Base-by-base conservation (phyloP, 2,329 filamentous ascomycete species). In the Penicillium brevicompactum region DNA sequence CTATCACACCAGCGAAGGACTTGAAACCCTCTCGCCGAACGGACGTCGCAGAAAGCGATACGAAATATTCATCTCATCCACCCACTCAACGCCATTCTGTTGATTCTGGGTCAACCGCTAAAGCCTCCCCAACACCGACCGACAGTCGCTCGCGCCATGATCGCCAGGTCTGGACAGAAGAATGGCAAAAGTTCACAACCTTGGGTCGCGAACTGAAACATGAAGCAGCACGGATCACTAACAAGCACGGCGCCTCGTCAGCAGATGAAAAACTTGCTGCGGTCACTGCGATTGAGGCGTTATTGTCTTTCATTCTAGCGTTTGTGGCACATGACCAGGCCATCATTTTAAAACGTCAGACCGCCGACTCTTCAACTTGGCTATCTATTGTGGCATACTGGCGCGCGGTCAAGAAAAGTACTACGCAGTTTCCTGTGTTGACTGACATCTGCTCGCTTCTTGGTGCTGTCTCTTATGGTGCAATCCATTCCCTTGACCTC, bases 301-400 rank as follows among this genome's bases (percentile, higher is more conserved):
- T 80, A 41, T 67, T 80, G 40, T 78, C 76, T 55, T 81, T 79
- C 57, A 76, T 79, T 49, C 69, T 81, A 31, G 76, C 77, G 10
- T 78, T 78, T 56, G 71, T 75, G 43, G 72, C 73, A 14, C 74
- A 78, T 46, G 74, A 78, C 44, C 71, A 74, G 47, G 69, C 63
- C 24, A 76, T 75, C 56, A 61, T 64, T 2, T 49, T 73, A 27
- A 64, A 62, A 24, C 72, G 76, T 18, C 72, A 74, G 65, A 53
- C 70, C 30, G 74, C 69, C 11, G 72, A 75, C 48, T 75, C 73
- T 11, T 67, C 71, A 2, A 71, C 68, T 37, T 83, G 81, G 81
- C 68, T 74, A 24, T 76, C 74, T 21, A 78, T 80, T 22, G 65
- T 81, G 14, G 70, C 74, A 18, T 80, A 81, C 51, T 78, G 78